A percentile compares a stretch with the other conserved stretches of the same genome.
Evolutionary conservation across 495 filamentous ascomycete species (phyloP).

Genomic region (Aspergillus funiculosus): DNA sequence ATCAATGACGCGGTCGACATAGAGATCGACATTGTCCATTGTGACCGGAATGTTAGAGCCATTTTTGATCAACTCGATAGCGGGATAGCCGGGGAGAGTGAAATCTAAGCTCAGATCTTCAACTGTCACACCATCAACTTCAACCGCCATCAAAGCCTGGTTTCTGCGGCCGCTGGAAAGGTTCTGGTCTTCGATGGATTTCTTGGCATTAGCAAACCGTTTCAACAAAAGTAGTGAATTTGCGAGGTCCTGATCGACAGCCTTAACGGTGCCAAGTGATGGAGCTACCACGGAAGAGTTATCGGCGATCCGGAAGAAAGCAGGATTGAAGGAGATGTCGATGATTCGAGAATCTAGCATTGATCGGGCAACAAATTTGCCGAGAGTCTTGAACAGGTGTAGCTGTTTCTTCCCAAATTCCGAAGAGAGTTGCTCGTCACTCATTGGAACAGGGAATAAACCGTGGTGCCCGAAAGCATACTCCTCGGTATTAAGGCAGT

Average conservation of each 20-base stretch:
- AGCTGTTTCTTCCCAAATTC: constrained; percentile 79
- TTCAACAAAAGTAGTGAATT: constrained; percentile 82
- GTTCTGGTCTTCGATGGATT: constrained; percentile 64
- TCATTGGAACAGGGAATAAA: constrained; percentile 90
- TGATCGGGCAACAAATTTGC: constrained; percentile 94
- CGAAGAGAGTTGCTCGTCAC: constrained; percentile 63
- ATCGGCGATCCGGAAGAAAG: constrained; percentile 92
- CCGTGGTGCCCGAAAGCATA: constrained; percentile 83
- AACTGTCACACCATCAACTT: constrained; percentile 65
- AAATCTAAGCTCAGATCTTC: constrained; percentile 92
- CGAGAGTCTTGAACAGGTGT: constrained; percentile 85
- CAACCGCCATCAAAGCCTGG: constrained; percentile 58
- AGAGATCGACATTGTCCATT: constrained; percentile 82
- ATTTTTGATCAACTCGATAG: constrained; percentile 73
- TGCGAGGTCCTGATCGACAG: constrained; percentile 81
- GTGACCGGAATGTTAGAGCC: constrained; percentile 71
- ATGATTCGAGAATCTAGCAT: constrained; percentile 99
- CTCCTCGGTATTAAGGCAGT: constrained; percentile 67
- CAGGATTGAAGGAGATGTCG: constrained; percentile 95
- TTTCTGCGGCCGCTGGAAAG: constrained; percentile 64
- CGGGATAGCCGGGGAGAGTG: constrained; percentile 85
- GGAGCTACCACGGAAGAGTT: constrained; percentile 66
- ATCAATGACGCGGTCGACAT: constrained; percentile 86
- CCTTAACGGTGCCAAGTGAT: constrained; percentile 85
- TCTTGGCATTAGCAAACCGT: constrained; percentile 78